These are phyloP conservation scores for Phylloporus arenicola DNA, from an alignment of 768 basidiomycete genomes.

Conservation along the genomic window DNA sequence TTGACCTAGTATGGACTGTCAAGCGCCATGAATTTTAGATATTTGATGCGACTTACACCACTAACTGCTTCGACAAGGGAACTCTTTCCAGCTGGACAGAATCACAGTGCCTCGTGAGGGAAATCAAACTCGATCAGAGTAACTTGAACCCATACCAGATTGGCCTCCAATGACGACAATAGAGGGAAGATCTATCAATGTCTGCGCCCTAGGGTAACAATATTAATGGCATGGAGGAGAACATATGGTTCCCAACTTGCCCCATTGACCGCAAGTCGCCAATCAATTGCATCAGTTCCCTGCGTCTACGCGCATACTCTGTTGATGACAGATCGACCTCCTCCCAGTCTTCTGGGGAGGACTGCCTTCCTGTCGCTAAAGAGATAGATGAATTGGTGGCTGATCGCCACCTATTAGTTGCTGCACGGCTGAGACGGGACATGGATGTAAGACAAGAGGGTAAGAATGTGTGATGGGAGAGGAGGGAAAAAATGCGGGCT, in stretches of 20 bases:
- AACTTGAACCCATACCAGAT: conserved; percentile 36
- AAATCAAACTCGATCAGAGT: neutral
- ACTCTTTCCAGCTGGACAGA: conserved; percentile 48
- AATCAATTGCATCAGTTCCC: conserved; percentile 36
- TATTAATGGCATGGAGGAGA: neutral
- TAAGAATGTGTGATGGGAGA: neutral
- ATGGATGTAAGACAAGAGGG: neutral
- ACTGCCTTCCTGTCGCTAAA: neutral
- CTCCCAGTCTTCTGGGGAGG: conserved; percentile 15
- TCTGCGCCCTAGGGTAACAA: conserved; percentile 30
- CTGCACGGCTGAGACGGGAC: neutral
- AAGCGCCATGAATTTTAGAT: neutral
- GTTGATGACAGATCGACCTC: conserved; percentile 23
- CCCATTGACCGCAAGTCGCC: conserved; percentile 38
- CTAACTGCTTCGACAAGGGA: conserved; percentile 55
- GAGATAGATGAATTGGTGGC: neutral
- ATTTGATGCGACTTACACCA: conserved; percentile 34
- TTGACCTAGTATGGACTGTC: conserved; percentile 38
- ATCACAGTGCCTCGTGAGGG: neutral
- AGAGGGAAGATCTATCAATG: conserved; percentile 42
- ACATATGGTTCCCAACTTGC: conserved; percentile 17
- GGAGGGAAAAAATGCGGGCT: neutral
- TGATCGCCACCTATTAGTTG: neutral
- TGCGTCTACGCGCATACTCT: conserved; percentile 38
- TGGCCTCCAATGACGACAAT: conserved; percentile 54